Evolutionary conservation across 2,329 filamentous ascomycete species (phyloP), one percentile per base, ranked within the genome.

Genomic region (Aspergillus sp.): DNA sequence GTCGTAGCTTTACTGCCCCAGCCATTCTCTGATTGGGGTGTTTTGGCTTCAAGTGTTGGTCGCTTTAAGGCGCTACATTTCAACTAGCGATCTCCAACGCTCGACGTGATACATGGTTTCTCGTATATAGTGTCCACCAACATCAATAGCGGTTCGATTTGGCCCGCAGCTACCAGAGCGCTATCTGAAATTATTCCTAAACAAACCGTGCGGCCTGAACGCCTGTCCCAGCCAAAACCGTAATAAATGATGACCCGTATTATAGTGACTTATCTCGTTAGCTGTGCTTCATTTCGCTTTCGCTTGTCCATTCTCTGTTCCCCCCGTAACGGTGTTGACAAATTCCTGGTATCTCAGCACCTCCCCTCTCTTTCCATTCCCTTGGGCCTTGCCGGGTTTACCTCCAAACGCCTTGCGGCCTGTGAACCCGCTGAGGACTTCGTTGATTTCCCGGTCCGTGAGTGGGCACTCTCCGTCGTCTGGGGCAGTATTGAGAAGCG

Each of bases 301-400:
- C 22, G 42, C 58, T 51, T 65, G 66, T 15, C 60, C 71, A 54
- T 68, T 71, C 38, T 72, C 70, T n/a, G 65, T 55, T 7, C 82
- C 80, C 2, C 87, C 86, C 65, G 84, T 81, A 49, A 90, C 78
- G 24, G 84, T 88, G 61, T 81, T 84, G 62, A 98, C 91, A 76
- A 98, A 98, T 57, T 99, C 95, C 61, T 91, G 86, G 71, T 98
- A 99, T 68, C 87, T 85, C 75, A 99, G 98, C 0, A 98, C 92
- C 59, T 98, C 93, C 1, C 90, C 91, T 60, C 89, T 83, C 69
- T 87, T 89, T 6, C 70, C 68, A 50, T 66, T 82, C 75, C 68
- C 87, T 62, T 59, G 84, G 75, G 61, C 79, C 71, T 65, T 73
- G 13, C 65, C 67, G 42, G 62, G 66, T 54, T 72, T 73, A 2